Evolutionary conservation across 306 rosid genomes (phyloP), one percentile per base, ranked within the genome.

Genomic region (Medicago arabica): DNA sequence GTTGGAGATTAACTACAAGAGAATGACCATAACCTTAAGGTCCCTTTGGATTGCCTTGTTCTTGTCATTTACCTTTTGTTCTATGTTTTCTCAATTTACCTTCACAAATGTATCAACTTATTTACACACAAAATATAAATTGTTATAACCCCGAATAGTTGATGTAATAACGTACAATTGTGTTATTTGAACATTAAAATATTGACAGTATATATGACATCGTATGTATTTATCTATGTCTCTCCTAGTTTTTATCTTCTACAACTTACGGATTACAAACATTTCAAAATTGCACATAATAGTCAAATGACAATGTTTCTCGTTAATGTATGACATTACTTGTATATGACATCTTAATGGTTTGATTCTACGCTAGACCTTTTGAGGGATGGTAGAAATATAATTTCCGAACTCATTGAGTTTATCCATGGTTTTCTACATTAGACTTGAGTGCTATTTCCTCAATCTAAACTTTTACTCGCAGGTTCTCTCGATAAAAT

Each of bases 1-100:
- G 96, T 62, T 86, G 87, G 84, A 85, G 88, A 87, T 86, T 55
- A 49, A 82, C 76, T 40, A 44, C 6, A 16, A 71, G 59, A 81
- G 65, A 72, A 81, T 81, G 82, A 75, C 83, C 90, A 79, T 79
- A 75, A 78, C 77, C 69, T 61, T 41, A 28, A 15, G 60, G 43
- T 61, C 58, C 43, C 73, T 73, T 73, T 74, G 86, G 86, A 74
- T 83, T 83, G 75, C 70, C n/a, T 74, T 57, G 25, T 25, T 46
- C 63, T 83, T 69, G 63, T 75, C 83, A 57, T 25, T 36, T 67
- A 59, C 79, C 72, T 53, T 53, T 51, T 31, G 11, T 34, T 47
- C 5, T 43, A 21, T 40, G 16, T 19, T 63, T 47, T 47, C 64
- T 44, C 13, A 18, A 3, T 47, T 13, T 59, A 40, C 73, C 78